Percentiles rank a stretch among this genome's conserved stretches.
Evolutionary conservation across 2,329 filamentous ascomycete genomes (phyloP).

Genomic region (Huntiella abstrusa): DNA sequence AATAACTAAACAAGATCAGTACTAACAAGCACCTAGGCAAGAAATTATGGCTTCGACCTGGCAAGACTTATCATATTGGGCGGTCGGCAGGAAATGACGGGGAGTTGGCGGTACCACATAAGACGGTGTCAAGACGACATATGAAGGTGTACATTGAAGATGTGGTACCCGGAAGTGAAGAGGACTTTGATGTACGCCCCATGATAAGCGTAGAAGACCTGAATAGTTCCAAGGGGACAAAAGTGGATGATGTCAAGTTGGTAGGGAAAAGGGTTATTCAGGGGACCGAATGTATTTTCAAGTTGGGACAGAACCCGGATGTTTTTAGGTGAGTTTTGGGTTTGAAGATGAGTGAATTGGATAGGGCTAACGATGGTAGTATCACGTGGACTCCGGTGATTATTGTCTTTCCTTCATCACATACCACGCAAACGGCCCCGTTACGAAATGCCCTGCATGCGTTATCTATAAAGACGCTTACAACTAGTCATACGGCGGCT

Average conservation of each 20-base stretch:
- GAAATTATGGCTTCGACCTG: slow-evolving; percentile 9
- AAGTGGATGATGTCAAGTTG: slow-evolving; percentile 53
- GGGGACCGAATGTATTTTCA: slow-evolving; percentile 41
- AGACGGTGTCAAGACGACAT: slow-evolving; percentile 77
- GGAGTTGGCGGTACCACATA: slow-evolving; percentile 53
- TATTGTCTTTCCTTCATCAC: slow-evolving; percentile 54
- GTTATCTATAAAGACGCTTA: too few relatives aligned
- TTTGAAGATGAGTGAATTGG: too few relatives aligned
- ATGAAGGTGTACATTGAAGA: slow-evolving; percentile 36
- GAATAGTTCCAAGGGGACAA: slow-evolving; percentile 68
- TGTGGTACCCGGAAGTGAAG: slow-evolving; percentile 43
- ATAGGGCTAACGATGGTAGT: slow-evolving; percentile 21
- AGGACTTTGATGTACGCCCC: slow-evolving; percentile 47
- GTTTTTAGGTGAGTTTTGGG: neutral
- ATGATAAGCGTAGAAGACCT: slow-evolving; percentile 57
- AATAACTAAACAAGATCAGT: neutral
- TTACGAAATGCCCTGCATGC: too few relatives aligned
- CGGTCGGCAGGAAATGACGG: slow-evolving; percentile 23
- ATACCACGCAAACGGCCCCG: too few relatives aligned
- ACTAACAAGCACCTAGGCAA: slow-evolving; percentile 1
- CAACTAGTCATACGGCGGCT: slow-evolving; percentile 27
- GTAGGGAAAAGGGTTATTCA: slow-evolving; percentile 39
- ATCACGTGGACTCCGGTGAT: slow-evolving; percentile 64
- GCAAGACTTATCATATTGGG: slow-evolving; percentile 7
- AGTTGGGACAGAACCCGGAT: slow-evolving; percentile 33